Percentiles rank a stretch among this genome's conserved stretches.
Evolutionary conservation across 2,329 filamentous ascomycete species (phyloP).

Genomic region (Aspergillus floridensis): DNA sequence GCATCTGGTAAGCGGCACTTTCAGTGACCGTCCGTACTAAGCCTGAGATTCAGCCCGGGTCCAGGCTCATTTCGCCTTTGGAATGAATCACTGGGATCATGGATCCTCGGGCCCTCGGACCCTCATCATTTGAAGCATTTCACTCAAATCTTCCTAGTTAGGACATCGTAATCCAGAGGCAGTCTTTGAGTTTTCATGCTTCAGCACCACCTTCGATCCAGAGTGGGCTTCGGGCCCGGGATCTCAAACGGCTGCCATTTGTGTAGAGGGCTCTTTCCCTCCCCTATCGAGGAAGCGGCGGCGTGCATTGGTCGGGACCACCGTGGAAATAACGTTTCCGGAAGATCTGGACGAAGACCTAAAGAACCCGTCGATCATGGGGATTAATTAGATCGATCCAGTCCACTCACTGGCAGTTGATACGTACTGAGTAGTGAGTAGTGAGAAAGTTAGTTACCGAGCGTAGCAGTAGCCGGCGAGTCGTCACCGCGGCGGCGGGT

Average conservation of each 20-base stretch:
- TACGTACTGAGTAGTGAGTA: too few species aligned
- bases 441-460: not conserved
- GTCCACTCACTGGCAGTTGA: not conserved
- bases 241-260: not conserved
- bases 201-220: too few species aligned
- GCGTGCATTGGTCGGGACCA: not conserved
- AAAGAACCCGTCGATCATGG: not conserved
- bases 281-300: not conserved
- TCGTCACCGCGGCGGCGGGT: not conserved
- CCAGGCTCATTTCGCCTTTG: too few species aligned
- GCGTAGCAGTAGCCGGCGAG: not conserved
- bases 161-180: too few species aligned
- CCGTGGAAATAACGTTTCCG: not conserved
- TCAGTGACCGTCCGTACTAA: too few species aligned
- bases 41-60: too few species aligned
- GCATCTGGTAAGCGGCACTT: too few species aligned
- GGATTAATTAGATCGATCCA: not conserved
- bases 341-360: not conserved
- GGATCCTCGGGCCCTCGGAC: too few species aligned
- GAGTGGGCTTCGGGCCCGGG: not conserved
- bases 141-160: too few species aligned
- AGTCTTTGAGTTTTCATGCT: too few species aligned
- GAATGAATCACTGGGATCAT: too few species aligned
- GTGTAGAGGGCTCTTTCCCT: not conserved
- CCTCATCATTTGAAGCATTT: too few species aligned